Evolutionary conservation across 257 asterid species (phyloP).

Genomic region (Schizonepeta tenuifolia): DNA sequence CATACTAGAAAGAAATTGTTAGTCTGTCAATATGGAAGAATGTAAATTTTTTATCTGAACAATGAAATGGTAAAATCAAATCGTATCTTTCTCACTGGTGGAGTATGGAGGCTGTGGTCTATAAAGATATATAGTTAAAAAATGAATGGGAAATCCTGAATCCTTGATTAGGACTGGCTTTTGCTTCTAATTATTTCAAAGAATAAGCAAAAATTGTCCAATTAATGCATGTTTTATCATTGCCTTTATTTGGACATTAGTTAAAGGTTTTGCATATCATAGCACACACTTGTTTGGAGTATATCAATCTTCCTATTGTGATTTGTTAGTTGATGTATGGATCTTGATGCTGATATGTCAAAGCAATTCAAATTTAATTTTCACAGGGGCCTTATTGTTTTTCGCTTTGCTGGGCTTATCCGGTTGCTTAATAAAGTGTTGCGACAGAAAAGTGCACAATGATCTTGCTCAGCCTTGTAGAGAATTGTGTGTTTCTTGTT

Average conservation of each 20-base stretch:
- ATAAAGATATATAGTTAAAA: neutral
- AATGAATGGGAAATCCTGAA: neutral
- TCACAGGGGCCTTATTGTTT: conserved; percentile 85
- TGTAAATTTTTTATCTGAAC: no score
- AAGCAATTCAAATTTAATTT: neutral
- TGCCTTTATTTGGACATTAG: neutral
- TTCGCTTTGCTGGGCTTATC: conserved; percentile 90
- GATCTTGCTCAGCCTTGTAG: conserved; percentile 99
- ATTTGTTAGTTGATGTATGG: conserved; percentile 9
- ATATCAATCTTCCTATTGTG: neutral
- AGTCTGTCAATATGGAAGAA: no score
- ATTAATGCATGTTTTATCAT: neutral
- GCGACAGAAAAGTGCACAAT: conserved; percentile 92
- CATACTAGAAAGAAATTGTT: no score
- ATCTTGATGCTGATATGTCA: conserved; percentile 22
- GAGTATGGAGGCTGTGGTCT: no score
- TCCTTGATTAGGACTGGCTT: neutral
- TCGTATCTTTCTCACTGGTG: no score
- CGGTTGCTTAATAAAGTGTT: conserved; percentile 95
- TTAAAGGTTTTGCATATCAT: neutral
- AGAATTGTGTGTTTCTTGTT: conserved; percentile 92
- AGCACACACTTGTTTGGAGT: neutral
- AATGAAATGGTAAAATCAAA: no score
- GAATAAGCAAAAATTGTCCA: neutral
- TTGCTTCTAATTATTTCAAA: neutral